phyloP scores from a whole-genome alignment of 306 rosid genomes.

The Quercus mongolica region DNA sequence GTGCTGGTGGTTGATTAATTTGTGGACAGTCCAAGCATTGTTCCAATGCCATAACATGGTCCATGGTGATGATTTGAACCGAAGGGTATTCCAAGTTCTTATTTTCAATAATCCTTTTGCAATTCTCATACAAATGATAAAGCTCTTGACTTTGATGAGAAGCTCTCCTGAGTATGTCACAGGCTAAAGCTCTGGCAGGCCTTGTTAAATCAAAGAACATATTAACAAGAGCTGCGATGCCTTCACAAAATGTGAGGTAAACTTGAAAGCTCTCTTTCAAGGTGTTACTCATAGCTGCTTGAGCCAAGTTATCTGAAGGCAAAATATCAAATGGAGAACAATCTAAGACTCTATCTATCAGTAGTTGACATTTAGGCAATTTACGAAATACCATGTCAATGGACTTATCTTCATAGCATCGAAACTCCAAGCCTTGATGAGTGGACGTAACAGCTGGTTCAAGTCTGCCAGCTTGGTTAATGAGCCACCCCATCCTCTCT shows the following conservation, averaged over 20 bases:
- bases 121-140: slow-evolving; percentile 46
- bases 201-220: slow-evolving; percentile 46
- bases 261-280: slow-evolving; percentile 63
- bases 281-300: slow-evolving; percentile 50
- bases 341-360: slow-evolving; percentile 46
- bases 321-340: slow-evolving; percentile 38
- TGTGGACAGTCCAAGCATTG: slow-evolving; percentile 26
- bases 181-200: slow-evolving; percentile 47
- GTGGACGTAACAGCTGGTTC: slow-evolving; percentile 37
- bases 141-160: slow-evolving; percentile 46
- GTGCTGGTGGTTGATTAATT: slow-evolving; percentile 2
- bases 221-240: slow-evolving; percentile 47
- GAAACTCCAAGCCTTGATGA: slow-evolving; percentile 35
- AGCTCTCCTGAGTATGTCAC: slow-evolving; percentile 52
- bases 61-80: slow-evolving; percentile 48
- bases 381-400: slow-evolving; percentile 49
- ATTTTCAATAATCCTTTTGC: slow-evolving; percentile 42
- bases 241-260: slow-evolving; percentile 45
- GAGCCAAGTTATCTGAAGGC: slow-evolving; percentile 31
- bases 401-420: slow-evolving; percentile 49
- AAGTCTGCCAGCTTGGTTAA: slow-evolving; percentile 65
- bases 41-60: slow-evolving; percentile 40
- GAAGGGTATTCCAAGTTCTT: slow-evolving; percentile 53
- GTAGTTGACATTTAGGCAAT: slow-evolving; percentile 49
- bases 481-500: slow-evolving; percentile 58